Base-by-base conservation (phyloP, 352 stramenopile genomes). In the Phytopythium litorale region DNA sequence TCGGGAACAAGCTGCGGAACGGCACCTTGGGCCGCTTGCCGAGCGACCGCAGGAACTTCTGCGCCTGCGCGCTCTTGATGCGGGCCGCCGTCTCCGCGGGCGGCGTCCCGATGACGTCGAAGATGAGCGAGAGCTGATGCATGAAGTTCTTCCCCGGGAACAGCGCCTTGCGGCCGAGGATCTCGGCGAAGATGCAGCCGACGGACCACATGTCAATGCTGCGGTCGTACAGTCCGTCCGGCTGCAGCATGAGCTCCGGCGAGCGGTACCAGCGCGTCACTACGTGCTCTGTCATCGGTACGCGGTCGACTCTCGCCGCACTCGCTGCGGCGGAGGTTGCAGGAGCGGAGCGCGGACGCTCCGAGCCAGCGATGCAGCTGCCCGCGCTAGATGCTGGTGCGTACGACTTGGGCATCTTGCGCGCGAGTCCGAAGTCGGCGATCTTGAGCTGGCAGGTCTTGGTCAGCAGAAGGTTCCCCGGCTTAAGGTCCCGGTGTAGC, bases 151-250 rank as follows among this genome's bases (percentile, higher is more conserved):
- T 93, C 0, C 82, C 82, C 0, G 82, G 81, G 50, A 92, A 92
- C 1, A 92, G 54, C 15, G 82, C 76, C 55, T 94, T 91, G 6
- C 82, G 79, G 0, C 82, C 81, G 7, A 94, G 67, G 32, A 94
- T 88, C 63, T 92, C 84, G 2, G 82, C 84, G 28, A 92, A 90
- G 60, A 94, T 94, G 58, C 84, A 94, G 11, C 84, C 84, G 7
- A 94, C 78, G 8, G 81, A 95, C 91, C 91, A 98, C 88, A 98
- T 97, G 64, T 98, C 91, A 12, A 97, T 80, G 43, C 82, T 90
- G 35, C 86, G 70, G 58, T 88, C 88, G 65, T 97, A 97, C 15
- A 91, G 66, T 13, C 91, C 87, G 35, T 97, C 87, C 0, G 84
- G 88, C 59, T 91, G 88, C 25, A 98, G 81, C 87, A 97, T 97